Evolutionary conservation across 495 filamentous ascomycete species (phyloP).

Genomic region (Polyplosphaeria fusca): DNA sequence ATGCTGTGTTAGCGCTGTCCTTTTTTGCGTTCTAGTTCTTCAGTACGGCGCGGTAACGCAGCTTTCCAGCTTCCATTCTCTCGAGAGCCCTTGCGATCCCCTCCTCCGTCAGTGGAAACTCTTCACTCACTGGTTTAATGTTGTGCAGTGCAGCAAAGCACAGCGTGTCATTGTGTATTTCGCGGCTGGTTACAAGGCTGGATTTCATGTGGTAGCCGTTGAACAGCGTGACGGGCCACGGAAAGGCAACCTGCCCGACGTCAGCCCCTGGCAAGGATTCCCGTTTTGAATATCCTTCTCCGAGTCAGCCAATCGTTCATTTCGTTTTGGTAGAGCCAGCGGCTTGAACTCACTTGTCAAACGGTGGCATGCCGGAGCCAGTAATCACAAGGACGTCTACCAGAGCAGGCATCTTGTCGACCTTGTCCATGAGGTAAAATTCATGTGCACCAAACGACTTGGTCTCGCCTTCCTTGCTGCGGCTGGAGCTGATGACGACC

Average conservation of each 20-base stretch:
- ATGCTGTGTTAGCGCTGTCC: no score
- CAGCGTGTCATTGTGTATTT: slow-evolving; percentile 29
- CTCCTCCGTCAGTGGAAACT: slow-evolving; percentile 25
- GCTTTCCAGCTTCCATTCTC: slow-evolving; percentile 16
- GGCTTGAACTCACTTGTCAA: no score
- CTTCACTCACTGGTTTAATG: slow-evolving; percentile 24
- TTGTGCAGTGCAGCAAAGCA: slow-evolving; percentile 19
- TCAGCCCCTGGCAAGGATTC: no score
- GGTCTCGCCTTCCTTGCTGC: slow-evolving; percentile 40
- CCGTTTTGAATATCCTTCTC: no score
- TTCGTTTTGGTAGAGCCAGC: no score
- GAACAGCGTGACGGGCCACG: no score
- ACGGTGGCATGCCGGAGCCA: no score
- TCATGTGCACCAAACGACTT: slow-evolving; percentile 39
- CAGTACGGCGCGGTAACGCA: slow-evolving; percentile 29
- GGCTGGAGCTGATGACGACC: slow-evolving; percentile 39
- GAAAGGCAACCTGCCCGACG: no score
- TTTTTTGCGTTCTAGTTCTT: slow-evolving; percentile 7
- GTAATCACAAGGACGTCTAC: slow-evolving; percentile 37
- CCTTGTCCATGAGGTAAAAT: slow-evolving; percentile 38
- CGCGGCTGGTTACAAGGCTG: slow-evolving; percentile 24
- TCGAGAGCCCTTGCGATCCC: slow-evolving; percentile 22
- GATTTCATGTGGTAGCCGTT: slow-evolving; percentile 26
- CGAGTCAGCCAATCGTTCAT: no score
- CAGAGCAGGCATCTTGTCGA: slow-evolving; percentile 33